phyloP scores from a whole-genome alignment of 495 filamentous ascomycete genomes.

The Penicillium arizonense region DNA sequence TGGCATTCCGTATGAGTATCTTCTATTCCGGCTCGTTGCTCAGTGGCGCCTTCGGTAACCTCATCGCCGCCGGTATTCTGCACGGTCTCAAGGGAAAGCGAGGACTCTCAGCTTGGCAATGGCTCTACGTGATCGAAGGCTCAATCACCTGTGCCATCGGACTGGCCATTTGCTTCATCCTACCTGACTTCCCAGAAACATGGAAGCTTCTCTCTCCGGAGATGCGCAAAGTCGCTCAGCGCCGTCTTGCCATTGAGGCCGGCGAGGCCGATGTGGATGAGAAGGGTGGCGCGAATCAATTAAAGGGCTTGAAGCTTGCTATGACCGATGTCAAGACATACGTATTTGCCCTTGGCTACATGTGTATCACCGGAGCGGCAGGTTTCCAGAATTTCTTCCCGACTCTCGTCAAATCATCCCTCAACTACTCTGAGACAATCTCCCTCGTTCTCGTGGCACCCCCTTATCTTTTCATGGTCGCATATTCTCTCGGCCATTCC shows the following conservation, averaged over 20 bases:
- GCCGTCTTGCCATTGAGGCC: conserved; percentile 47
- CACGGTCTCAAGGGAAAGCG: conserved; percentile 37
- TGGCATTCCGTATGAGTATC: conserved; percentile 57
- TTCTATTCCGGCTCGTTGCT: conserved; percentile 67
- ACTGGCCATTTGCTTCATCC: conserved; percentile 35
- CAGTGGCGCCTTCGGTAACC: conserved; percentile 62
- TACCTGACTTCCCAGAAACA: conserved; percentile 51
- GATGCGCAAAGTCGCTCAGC: conserved; percentile 49
- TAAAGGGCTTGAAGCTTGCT: conserved; percentile 49
- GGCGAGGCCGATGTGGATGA: conserved; percentile 51
- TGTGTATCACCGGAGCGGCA: conserved; percentile 49
- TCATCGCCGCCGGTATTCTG: conserved; percentile 57
- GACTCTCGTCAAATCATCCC: conserved; percentile 42
- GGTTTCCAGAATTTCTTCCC: conserved; percentile 60
- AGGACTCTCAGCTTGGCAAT: conserved; percentile 49
- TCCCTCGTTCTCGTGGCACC: conserved; percentile 52
- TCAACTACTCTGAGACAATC: conserved; percentile 39
- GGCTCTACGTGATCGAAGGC: conserved; percentile 53
- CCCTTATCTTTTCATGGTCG: conserved; percentile 55
- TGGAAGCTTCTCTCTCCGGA: conserved; percentile 45
- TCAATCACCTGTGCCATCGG: conserved; percentile 42
- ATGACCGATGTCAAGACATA: conserved; percentile 54
- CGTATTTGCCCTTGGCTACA: conserved; percentile 47
- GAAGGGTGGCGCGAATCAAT: conserved; percentile 44
- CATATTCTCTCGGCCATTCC: conserved; percentile 45